Base-by-base conservation (phyloP, 2,329 filamentous ascomycete species). In the Juglanconis sp. region DNA sequence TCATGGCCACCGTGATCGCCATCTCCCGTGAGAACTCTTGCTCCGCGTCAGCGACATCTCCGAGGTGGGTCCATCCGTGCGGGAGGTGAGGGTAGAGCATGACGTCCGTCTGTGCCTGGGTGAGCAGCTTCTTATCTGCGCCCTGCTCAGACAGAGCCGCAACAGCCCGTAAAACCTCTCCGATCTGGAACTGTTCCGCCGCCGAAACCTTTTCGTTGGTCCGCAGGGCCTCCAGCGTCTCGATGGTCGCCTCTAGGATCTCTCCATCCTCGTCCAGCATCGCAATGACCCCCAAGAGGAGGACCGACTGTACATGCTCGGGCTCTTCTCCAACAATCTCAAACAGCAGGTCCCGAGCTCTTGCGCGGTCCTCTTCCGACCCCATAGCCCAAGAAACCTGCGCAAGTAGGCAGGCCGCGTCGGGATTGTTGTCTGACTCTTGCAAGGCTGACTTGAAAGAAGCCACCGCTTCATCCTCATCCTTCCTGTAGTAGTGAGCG, bases 351-450 rank as follows among this genome's bases (percentile, higher is more conserved):
- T 90, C 87, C 3, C 92, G 84, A 15, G 94, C 93, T 63, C 90
- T 86, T 53, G 88, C 85, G 51, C 88, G 86, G 58, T 93, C 90
- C 1, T 87, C 81, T 6, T 88, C 85, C 0, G 87, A 86, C 8
- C 91, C 92, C 65, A 91, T 92, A 0, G 93, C 93, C 94, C 95
- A 99, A 0, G 98, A 81, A 0, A 98, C 90, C 73, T 98, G 92
- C 0, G 93, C 90, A 11, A 98, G 80, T 11, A 97, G 80, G 69
- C 93, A 97, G 0, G 92, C 87, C 1, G 94, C 89, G 69, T 97
- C 92, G 0, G 93, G 89, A 63, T 92, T 87, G 42, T 84, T 84
- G 35, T 84, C 77, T 1, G 90, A 92, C 71, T 96, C 92, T 59
- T 87, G 81, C 7, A 98, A 79, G 0, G 92, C 92, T 3, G 86